Base-by-base conservation (phyloP, 345 rosid species). In the Pistacia atlantica region DNA sequence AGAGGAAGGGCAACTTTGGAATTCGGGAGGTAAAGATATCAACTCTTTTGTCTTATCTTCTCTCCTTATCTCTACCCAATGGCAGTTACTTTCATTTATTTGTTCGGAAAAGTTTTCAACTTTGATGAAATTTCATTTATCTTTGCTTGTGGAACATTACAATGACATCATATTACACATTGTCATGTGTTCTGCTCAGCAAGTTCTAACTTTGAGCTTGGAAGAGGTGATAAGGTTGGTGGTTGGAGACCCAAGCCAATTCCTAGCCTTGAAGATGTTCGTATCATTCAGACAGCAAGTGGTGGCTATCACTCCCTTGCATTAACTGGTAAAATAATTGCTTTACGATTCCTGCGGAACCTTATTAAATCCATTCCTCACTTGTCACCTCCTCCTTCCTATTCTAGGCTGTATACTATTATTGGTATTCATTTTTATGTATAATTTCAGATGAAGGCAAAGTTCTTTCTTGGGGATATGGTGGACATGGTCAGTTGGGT, bases 281-380 rank as follows among this genome's bases (percentile, higher is more conserved):
- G 74, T 52, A 81, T 92, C 46, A 80, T 82, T 77, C 99, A 93
- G 87, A 80, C 93, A 69, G 97, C 92, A 8, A 76, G 91, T 67
- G 98, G 97, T 80, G 99, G 98, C 81, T 95, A 91, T 88, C 99
- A 93, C 78, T 90, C 95, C 71, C 91, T 95, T 70, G 99, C 97
- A 42, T 85, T 95, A 78, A 92, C 95, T 4, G 92, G 98, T 95
- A 89, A 80, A 77, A 49, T 79, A 46, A 25, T 25, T 65, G 76
- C 14, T 20, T 11, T 25, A 14, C 60, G 17, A 11, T 45, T 35
- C 38, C n/a, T 42, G 28, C 22, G 45, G 54, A 37, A n/a, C 51
- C 63, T 35, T 56, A 35, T 2, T 71, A 31, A 55, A 37, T 56
- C 18, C 9, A 56, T 18, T 35, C 14, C 62, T 48, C 68, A 7